Evolutionary conservation across 495 filamentous ascomycete species (phyloP).

Genomic region (Geopyxis carbonaria): DNA sequence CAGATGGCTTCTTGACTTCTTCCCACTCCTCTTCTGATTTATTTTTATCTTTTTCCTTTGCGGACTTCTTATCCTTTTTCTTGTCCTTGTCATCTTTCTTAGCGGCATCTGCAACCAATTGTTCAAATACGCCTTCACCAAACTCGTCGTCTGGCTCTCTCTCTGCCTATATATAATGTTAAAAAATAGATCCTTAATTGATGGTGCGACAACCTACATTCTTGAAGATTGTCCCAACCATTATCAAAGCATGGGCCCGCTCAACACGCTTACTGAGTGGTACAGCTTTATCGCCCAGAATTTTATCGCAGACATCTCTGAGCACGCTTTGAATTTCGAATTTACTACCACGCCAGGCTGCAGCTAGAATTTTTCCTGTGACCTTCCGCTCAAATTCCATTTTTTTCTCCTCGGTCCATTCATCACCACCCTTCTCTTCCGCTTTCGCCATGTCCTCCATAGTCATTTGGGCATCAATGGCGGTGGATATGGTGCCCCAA

Average conservation of each 20-base stretch:
- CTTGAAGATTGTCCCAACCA: constrained; percentile 72
- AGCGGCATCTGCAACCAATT: constrained; percentile 89
- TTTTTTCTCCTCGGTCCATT: constrained; percentile 97
- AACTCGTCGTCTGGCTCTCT: constrained; percentile 92
- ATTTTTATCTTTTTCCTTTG: constrained; percentile 38
- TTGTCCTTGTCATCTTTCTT: constrained; percentile 77
- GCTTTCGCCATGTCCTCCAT: constrained; percentile 98
- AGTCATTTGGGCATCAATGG: constrained; percentile 94
- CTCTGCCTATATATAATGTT: constrained; percentile 43
- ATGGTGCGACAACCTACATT: constrained; percentile 41
- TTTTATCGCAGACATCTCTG: constrained; percentile 32
- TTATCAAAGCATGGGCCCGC: constrained; percentile 70
- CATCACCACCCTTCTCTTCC: constrained; percentile 88
- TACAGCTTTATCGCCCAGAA: constrained; percentile 63
- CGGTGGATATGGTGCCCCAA: constrained; percentile 90
- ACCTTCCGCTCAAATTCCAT: constrained; percentile 88
- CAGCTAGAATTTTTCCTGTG: constrained; percentile 96
- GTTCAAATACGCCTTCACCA: constrained; percentile 96
- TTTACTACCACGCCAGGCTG: constrained; percentile 91
- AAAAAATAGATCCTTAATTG: constrained; percentile 2
- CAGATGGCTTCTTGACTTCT: constrained; percentile 5
- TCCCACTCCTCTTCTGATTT: not conserved
- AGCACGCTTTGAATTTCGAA: constrained; percentile 97
- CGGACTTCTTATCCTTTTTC: constrained; percentile 54
- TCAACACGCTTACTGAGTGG: constrained; percentile 71